Evolutionary conservation across 225 moss, liverwort and hornwort genomes (phyloP).

Genomic region (Physcomitrellopsis africana): DNA sequence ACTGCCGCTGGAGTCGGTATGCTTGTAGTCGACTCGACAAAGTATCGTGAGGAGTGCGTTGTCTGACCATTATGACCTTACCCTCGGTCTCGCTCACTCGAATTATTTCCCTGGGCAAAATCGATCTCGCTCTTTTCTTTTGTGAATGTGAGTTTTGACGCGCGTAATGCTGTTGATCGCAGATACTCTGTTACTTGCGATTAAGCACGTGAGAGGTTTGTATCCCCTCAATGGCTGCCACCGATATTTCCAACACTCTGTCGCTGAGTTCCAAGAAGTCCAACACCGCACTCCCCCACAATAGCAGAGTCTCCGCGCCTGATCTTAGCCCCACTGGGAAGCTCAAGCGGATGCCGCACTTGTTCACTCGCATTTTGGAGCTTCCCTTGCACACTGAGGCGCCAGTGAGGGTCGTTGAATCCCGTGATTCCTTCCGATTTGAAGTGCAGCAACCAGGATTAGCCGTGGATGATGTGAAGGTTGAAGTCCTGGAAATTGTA

Average conservation of each 20-base stretch:
- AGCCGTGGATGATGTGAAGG: slow-evolving; percentile 40
- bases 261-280: slow-evolving; percentile 31
- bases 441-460: slow-evolving; percentile 43
- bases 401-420: slow-evolving; percentile 47
- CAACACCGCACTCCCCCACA: not conserved
- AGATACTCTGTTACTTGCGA: too few relatives aligned
- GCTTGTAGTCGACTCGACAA: too few relatives aligned
- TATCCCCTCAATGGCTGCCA: slow-evolving; percentile 36
- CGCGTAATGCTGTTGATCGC: too few relatives aligned
- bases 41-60: too few relatives aligned
- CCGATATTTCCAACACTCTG: slow-evolving; percentile 34
- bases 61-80: too few relatives aligned
- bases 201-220: not conserved
- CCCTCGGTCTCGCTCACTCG: too few relatives aligned
- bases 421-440: slow-evolving; percentile 41
- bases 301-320: slow-evolving; percentile 11
- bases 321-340: slow-evolving; percentile 31
- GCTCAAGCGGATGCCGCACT: slow-evolving; percentile 73
- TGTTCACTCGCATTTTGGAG: slow-evolving; percentile 62
- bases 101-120: too few relatives aligned
- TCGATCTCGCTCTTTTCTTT: too few relatives aligned
- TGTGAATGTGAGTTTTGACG: too few relatives aligned
- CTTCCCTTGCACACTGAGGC: slow-evolving; percentile 57
- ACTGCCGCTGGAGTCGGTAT: too few relatives aligned
- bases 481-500: slow-evolving; percentile 66